Conservation (phyloP, 2,329 filamentous ascomycete species). For the Leptosphaerulina australis region DNA sequence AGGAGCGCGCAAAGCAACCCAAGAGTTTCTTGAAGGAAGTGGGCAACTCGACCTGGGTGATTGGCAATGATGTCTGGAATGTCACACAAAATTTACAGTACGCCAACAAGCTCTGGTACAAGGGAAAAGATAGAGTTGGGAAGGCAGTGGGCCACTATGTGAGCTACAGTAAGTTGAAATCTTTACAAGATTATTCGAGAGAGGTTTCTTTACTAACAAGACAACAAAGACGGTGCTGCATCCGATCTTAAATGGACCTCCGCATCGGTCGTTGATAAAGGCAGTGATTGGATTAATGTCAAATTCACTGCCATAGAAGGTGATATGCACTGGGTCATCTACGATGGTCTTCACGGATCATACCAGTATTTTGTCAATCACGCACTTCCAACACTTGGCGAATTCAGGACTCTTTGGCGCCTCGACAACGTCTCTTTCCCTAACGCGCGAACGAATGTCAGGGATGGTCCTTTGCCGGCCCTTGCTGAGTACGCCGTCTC, state of each 20-base stretch:
- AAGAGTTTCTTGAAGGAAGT: conserved; percentile 45
- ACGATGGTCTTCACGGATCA: conserved; percentile 57
- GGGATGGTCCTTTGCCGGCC: conserved; percentile 54
- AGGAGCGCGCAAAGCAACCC: conserved; percentile 29
- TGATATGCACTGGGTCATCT: conserved; percentile 61
- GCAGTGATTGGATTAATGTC: conserved; percentile 56
- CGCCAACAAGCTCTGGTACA: conserved; percentile 51
- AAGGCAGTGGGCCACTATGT: conserved; percentile 53
- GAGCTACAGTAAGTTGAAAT: conserved; percentile 49
- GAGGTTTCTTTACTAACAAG: conserved; percentile 7
- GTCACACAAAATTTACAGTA: conserved; percentile 49
- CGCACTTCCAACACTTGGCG: conserved; percentile 55
- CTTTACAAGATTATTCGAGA: background rate
- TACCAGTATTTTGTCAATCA: conserved; percentile 63
- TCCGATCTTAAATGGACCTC: conserved; percentile 57
- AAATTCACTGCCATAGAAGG: conserved; percentile 55
- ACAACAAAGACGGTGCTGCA: conserved; percentile 54
- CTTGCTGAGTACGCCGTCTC: conserved; percentile 52
- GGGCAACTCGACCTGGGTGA: conserved; percentile 44
- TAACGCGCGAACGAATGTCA: conserved; percentile 54
- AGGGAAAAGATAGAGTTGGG: conserved; percentile 51
- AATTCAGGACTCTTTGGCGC: conserved; percentile 59
- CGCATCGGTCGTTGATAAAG: conserved; percentile 52
- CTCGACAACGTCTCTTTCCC: conserved; percentile 58
- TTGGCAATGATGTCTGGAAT: conserved; percentile 53